Evolutionary conservation across 2,329 filamentous ascomycete genomes (phyloP), one percentile per base, ranked within the genome.

Genomic region (Fusarium praegraminearum): DNA sequence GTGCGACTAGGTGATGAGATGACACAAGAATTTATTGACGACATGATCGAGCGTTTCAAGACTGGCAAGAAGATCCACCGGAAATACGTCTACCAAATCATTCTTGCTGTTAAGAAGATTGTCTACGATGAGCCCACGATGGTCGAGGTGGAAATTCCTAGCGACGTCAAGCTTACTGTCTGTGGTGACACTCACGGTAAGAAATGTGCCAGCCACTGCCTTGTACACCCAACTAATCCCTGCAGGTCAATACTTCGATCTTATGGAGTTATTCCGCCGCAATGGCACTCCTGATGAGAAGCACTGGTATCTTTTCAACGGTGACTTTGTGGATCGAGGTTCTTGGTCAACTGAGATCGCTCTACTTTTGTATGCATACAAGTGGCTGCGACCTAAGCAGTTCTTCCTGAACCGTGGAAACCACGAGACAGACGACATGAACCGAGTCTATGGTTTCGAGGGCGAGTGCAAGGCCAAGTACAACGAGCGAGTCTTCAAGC

Each of bases 341-440:
- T 98, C 94, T 38, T 99, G 96, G 96, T 98, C 95, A 9, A 94
- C 91, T n/a, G 96, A 99, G 79, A 97, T 99, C 73, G 95, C 94
- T 13, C 86, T 99, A 47, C 85, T 98, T 13, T 85, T 99, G 22
- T 99, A 98, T 80, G 92, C 95, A 45, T 97, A 97, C 86, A 99
- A 99, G 84, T 97, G 93, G 95, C 81, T 98, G 75, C 90, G 92
- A 57, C 96, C 96, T 10, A 88, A 89, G 44, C 89, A 86, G 57
- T 95, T 99, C 86, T 98, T 97, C 88, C 84, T 99, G 70, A 99
- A 99, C 85, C 90, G 96, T 67, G 96, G 96, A 73, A 99, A 99
- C 82, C 96, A 99, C 82, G 96, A 99, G 83, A 98, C 96, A 50
- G 95, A 98, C 78, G 95, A 98, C 81, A 99, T 99, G 96, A 99